Evolutionary conservation across 2,329 filamentous ascomycete genomes (phyloP), one percentile per base, ranked within the genome.

Genomic region (Nothophaeocryptopus gaeumannii): DNA sequence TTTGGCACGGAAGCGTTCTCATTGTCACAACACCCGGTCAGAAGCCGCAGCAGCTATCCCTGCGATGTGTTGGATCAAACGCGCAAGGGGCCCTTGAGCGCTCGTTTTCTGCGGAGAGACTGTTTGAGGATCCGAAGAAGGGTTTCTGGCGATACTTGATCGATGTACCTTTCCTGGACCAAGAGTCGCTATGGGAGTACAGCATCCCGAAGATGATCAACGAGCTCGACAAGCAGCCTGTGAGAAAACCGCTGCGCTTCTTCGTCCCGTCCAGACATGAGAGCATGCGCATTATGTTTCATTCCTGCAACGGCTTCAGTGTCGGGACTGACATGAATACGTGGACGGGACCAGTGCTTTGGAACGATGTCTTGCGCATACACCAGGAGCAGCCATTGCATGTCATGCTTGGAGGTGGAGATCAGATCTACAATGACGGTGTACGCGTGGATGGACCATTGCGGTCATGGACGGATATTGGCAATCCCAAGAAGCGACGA

Each of bases 1-100:
- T 71, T 35, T 97, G 92, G 91, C 77, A 88, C 61, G 91, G 92
- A 50, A 95, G 89, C 67, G 87, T 95, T 7, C 74, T 96, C 61
- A 74, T 96, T 42, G 89, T 96, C 45, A 87, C 85, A 12, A 83
- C 79, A 44, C 86, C 89, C 4, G 86, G 86, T 16, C 83, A 81
- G 63, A 73, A 75, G 14, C 78, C 81, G 54, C 77, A 79, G 1
- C 73, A 78, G 55, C 82, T 95, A 35, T 75, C 76, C 20, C 69
- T 92, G 58, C 70, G 67, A 12, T 71, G 72, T 13, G 62, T 84
- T 44, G 64, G 58, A 54, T 58, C 50, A 56, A 61, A 29, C 30
- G 54, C 38, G 12, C 31, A 43, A 30, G 45, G 20, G 29, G 12
- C 32, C 53, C 60, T 13, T 29, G 56, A 65, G 57, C 63, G 54